Evolutionary conservation across 2,329 filamentous ascomycete genomes (phyloP), one percentile per base, ranked within the genome.

Genomic region (Diaporthe helianthi): DNA sequence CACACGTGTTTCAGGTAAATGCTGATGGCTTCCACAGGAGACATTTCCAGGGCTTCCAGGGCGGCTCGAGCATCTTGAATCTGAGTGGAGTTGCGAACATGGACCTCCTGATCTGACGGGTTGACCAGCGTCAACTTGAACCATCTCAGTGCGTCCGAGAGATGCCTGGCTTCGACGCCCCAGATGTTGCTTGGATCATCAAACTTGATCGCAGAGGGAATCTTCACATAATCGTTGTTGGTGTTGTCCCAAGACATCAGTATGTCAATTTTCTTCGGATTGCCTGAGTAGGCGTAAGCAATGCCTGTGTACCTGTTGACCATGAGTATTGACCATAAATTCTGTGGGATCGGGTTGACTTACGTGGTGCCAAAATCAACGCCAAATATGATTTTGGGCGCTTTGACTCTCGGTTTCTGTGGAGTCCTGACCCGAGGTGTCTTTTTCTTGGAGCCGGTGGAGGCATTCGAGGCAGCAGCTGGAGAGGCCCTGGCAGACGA

Each of bases 301-400:
- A 83, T 73, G 0, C 82, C 82, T 0, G 82, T 83, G 61, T 75
- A 80, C 0, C 80, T 82, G 33, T 9, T 41, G 19, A 7, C 13
- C 19, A 29, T 71, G 15, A 72, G 60, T 1, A 12, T 4, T 13
- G 10, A 17, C 1, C n/a, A n/a, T 13, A 29, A 44, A 29, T 12
- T 8, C 1, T 1, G 9, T 74, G 31, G n/a, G 75, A 65, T 33
- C 47, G 7, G 3, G 9, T 15, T 10, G 3, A 73, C 79, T 69
- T 69, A 83, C 75, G 83, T 85, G 0, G 83, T 85, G 0, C 83
- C 83, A 54, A 85, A 84, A 47, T 85, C 83, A 8, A 85, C 77
- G 0, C 83, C 80, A 2, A 84, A 72, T 22, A 82, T 71, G 2
- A 83, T 74, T 17, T 12, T 58, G 10, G n/a, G n/a, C n/a, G 33